Evolutionary conservation across 192 early-diverging fungal genomes (phyloP).

Genomic region (Backusella westeae): DNA sequence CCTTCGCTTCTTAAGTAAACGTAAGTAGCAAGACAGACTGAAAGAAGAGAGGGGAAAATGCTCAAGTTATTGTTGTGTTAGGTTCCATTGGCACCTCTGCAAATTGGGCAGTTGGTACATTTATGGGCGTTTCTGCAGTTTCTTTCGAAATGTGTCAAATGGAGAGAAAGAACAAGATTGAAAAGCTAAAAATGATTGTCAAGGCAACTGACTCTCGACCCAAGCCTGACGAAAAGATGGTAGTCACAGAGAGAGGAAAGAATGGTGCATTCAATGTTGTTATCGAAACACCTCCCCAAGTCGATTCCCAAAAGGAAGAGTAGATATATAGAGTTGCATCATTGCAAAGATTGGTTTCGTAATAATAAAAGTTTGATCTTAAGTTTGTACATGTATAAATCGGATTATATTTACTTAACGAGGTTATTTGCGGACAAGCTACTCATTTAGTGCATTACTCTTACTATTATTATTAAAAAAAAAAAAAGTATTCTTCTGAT

Average conservation of each 20-base stretch:
- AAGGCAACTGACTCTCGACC: slow-evolving; percentile 27
- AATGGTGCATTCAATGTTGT: slow-evolving; percentile 31
- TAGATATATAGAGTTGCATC: neutral
- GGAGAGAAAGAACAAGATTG: slow-evolving; percentile 31
- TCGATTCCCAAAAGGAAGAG: neutral
- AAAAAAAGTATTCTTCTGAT: neutral
- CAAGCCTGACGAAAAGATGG: neutral
- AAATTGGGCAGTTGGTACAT: slow-evolving; percentile 45
- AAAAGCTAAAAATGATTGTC: slow-evolving; percentile 24
- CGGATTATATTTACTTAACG: no score
- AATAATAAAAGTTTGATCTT: neutral
- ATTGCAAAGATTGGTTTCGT: neutral
- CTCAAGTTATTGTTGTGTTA: slow-evolving; percentile 3
- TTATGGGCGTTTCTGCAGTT: slow-evolving; percentile 32
- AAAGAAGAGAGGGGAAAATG: neutral
- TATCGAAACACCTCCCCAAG: slow-evolving; percentile 18
- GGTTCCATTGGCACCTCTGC: slow-evolving; percentile 34
- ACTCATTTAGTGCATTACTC: no score
- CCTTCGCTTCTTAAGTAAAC: slow-evolving; percentile 35
- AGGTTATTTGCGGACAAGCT: no score
- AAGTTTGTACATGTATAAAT: neutral
- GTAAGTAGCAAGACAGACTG: slow-evolving; percentile 14
- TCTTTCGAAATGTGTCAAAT: slow-evolving; percentile 39
- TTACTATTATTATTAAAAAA: no score
- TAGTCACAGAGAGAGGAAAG: slow-evolving; percentile 26